A percentile compares a stretch with the other conserved stretches of the same genome.
Evolutionary conservation across 2,329 filamentous ascomycete genomes (phyloP).

Genomic region (Fusarium verticillioides): DNA sequence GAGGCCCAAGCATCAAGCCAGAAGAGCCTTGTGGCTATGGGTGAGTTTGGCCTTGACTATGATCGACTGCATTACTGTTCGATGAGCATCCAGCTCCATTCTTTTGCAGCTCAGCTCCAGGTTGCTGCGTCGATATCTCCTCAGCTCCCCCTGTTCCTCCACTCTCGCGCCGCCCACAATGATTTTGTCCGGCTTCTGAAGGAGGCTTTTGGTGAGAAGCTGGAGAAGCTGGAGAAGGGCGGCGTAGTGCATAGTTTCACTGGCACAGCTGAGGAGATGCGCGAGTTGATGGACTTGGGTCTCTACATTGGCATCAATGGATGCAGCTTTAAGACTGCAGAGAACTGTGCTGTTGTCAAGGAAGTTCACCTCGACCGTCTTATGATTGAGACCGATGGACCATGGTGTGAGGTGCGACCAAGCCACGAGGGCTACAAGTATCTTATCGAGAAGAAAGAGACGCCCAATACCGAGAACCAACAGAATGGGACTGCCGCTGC

Average conservation of each 20-base stretch:
- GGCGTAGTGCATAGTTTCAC: slow-evolving; percentile 97
- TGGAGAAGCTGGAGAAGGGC: slow-evolving; percentile 75
- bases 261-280: slow-evolving; percentile 86
- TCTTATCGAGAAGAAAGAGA: slow-evolving; percentile 57
- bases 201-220: slow-evolving; percentile 63
- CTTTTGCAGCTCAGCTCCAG: slow-evolving; percentile 84
- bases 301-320: slow-evolving; percentile 96
- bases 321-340: slow-evolving; percentile 92
- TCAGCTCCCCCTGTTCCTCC: slow-evolving; percentile 88
- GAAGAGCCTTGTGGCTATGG: slow-evolving; percentile 76
- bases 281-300: slow-evolving; percentile 79
- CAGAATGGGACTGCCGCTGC: slow-evolving; percentile 38
- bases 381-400: slow-evolving; percentile 97
- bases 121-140: slow-evolving; percentile 76
- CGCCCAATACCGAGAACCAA: slow-evolving; percentile 29
- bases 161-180: slow-evolving; percentile 85
- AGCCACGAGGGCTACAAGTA: slow-evolving; percentile 87
- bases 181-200: slow-evolving; percentile 84
- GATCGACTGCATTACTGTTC: slow-evolving; percentile 87
- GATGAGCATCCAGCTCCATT: slow-evolving; percentile 82
- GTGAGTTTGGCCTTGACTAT: slow-evolving; percentile 96
- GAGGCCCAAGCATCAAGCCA: slow-evolving; percentile 62
- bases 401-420: slow-evolving; percentile 95
- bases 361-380: slow-evolving; percentile 81
- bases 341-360: slow-evolving; percentile 87